A percentile compares a stretch with the other conserved stretches of the same genome.
Conservation (phyloP, 108 stramenopile species). For the Cyclotella distinguenda region DNA sequence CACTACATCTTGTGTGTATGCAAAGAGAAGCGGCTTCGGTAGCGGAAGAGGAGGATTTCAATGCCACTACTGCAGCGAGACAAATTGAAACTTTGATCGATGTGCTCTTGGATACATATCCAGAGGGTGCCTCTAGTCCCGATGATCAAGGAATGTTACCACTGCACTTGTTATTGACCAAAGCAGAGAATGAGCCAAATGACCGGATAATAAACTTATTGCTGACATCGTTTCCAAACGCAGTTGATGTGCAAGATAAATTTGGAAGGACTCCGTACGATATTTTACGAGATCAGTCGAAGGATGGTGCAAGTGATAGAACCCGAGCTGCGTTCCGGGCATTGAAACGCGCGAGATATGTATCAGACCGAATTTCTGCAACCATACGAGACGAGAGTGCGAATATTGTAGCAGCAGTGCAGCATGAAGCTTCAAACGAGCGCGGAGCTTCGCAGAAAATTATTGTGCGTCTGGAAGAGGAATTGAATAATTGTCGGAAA, state of each 20-base stretch:
- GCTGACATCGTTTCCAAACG: slow-evolving; percentile 42
- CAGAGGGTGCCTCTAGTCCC: slow-evolving; percentile 48
- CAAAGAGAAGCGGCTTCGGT: slow-evolving; percentile 40
- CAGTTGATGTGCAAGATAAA: slow-evolving; percentile 46
- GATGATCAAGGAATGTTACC: slow-evolving; percentile 56
- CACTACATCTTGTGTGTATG: slow-evolving; percentile 52
- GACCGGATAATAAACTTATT: slow-evolving; percentile 47
- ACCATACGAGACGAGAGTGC: slow-evolving; percentile 50
- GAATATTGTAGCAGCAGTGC: slow-evolving; percentile 38
- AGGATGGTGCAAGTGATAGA: slow-evolving; percentile 37
- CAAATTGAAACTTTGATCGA: slow-evolving; percentile 48
- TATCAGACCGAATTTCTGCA: slow-evolving; percentile 41
- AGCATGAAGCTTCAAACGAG: slow-evolving; percentile 50
- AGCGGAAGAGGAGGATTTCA: slow-evolving; percentile 31
- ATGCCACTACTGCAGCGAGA: slow-evolving; percentile 27
- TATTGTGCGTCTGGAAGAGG: slow-evolving; percentile 52
- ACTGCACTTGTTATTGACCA: slow-evolving; percentile 40
- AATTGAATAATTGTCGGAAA: slow-evolving; percentile 35
- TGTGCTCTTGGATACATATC: slow-evolving; percentile 45
- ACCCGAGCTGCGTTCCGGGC: slow-evolving; percentile 50
- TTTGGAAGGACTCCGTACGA: slow-evolving; percentile 49
- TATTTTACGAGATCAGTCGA: slow-evolving; percentile 46
- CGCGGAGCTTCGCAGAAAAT: slow-evolving; percentile 52
- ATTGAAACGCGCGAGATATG: slow-evolving; percentile 42
- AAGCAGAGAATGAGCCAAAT: slow-evolving; percentile 47